A percentile compares a stretch with the other conserved stretches of the same genome.
These are phyloP conservation scores for Talaromyces sp. DNA, from an alignment of 2,329 filamentous ascomycete genomes.

Conservation along the genomic window DNA sequence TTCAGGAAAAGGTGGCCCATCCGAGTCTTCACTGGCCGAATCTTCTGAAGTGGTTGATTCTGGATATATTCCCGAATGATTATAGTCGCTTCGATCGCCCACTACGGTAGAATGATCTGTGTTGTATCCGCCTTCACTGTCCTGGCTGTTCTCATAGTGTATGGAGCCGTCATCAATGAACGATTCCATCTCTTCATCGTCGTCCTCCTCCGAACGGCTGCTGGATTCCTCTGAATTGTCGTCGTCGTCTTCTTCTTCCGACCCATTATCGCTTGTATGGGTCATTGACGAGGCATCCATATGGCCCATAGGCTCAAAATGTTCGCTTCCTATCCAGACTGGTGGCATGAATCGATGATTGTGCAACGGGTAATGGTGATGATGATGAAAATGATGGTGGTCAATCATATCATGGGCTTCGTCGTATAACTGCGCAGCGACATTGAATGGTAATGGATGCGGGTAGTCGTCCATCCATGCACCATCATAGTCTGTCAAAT, in stretches of 20 bases:
- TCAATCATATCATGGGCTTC: constrained; percentile 9
- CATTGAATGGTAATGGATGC: constrained; percentile 20
- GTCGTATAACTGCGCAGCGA: constrained; percentile 22
- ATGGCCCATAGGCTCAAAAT: background rate
- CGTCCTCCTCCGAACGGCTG: constrained; percentile 19
- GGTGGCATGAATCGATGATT: constrained; percentile 8
- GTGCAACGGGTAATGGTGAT: constrained; percentile 11
- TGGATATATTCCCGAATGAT: background rate
- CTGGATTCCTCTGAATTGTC: constrained; percentile 20
- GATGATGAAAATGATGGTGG: constrained; percentile 10
- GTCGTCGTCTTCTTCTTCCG: background rate
- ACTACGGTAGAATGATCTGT: constrained; percentile 8
- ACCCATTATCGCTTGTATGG: constrained; percentile 3
- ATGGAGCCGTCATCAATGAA: constrained; percentile 34
- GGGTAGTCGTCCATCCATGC: constrained; percentile 4
- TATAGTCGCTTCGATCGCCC: constrained; percentile 3
- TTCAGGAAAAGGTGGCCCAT: background rate
- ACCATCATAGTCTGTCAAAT: constrained; percentile 4
- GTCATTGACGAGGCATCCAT: constrained; percentile 10
- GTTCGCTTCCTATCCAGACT: background rate
- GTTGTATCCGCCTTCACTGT: constrained; percentile 2
- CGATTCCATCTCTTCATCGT: constrained; percentile 33
- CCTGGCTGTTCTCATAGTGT: background rate
- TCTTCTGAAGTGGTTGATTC: background rate
- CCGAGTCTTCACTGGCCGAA: background rate